phyloP scores from a whole-genome alignment of 2,329 filamentous ascomycete species.

The Colletotrichum viniferum region DNA sequence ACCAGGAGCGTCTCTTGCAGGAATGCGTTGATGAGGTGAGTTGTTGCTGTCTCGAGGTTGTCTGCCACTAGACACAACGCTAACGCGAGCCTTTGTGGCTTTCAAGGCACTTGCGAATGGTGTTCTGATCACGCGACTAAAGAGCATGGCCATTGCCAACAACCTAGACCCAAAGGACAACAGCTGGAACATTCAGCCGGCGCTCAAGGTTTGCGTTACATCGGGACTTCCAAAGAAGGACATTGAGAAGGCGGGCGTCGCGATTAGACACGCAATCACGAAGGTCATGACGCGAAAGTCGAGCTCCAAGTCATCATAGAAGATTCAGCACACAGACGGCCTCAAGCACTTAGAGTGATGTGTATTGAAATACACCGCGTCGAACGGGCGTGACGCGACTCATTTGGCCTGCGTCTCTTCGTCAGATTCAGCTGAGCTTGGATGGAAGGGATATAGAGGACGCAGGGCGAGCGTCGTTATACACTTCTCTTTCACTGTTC shows the following conservation, averaged over 20 bases:
- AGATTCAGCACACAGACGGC: neutral
- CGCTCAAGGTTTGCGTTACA: conserved; percentile 90
- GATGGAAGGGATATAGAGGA: neutral
- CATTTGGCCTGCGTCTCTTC: neutral
- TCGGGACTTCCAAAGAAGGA: conserved; percentile 91
- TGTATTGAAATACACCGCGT: neutral
- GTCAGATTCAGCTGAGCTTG: neutral
- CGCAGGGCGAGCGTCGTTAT: neutral
- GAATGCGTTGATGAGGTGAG: conserved; percentile 96
- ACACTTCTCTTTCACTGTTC: neutral
- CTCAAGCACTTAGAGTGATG: conserved; percentile 21
- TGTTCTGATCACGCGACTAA: conserved; percentile 86
- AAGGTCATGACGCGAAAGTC: conserved; percentile 79
- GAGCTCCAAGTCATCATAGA: conserved; percentile 37
- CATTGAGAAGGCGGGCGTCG: conserved; percentile 89
- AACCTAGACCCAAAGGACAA: conserved; percentile 71
- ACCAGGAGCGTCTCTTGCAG: conserved; percentile 84
- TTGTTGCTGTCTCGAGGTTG: conserved; percentile 5
- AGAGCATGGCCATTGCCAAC: conserved; percentile 71
- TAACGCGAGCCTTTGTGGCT: neutral
- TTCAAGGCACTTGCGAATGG: conserved; percentile 81
- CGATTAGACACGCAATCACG: conserved; percentile 89
- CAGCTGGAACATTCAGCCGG: conserved; percentile 74
- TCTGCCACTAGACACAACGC: neutral
- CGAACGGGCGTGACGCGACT: neutral